Evolutionary conservation across 2,329 filamentous ascomycete species (phyloP), one percentile per base, ranked within the genome.

Genomic region (Chrysoporthe austroafricana): DNA sequence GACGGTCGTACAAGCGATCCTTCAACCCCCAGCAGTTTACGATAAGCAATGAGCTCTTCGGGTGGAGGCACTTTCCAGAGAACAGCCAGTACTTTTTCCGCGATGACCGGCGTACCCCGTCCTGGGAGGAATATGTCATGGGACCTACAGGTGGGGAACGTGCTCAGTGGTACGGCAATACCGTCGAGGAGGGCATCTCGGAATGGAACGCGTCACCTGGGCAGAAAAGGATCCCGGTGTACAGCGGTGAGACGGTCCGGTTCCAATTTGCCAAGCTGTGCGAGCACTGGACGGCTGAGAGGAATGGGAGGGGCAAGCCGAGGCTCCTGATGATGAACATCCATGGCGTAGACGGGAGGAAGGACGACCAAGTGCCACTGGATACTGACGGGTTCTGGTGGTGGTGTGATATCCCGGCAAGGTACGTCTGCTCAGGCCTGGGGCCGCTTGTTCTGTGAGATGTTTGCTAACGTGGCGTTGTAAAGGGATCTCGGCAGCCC

Each of bases 221-320:
- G 4, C 76, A 78, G 62, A 86, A 86, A 70, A 81, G 86, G 43
- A 89, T 97, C 68, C 80, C 84, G 1, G 85, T 93, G 3, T 75
- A 86, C 71, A 85, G 87, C 72, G 73, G 73, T 9, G 71, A 79
- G 44, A 79, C 84, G 1, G 81, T 96, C 39, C 87, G 92, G 18
- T 97, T 98, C 79, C 90, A 92, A 74, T 94, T 97, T 75, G 87
- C 86, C 64, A 91, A 91, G 68, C 75, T 90, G 13, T 98, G 95
- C 76, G 86, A 88, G 74, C 95, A 98, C 77, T 97, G 92, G 92
- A 88, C 89, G 56, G 83, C 90, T n/a, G 85, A 90, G 71, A 85
- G 84, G 69, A 85, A 91, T 70, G 91, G 91, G 0, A 79, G 82
- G 64, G 90, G 90, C 0, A 86, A 88, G 57, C 91, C 89, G 67